Evolutionary conservation across 805 yeast genomes (phyloP), one percentile per base, ranked within the genome.

Genomic region (Zygoascus bituminiphila): DNA sequence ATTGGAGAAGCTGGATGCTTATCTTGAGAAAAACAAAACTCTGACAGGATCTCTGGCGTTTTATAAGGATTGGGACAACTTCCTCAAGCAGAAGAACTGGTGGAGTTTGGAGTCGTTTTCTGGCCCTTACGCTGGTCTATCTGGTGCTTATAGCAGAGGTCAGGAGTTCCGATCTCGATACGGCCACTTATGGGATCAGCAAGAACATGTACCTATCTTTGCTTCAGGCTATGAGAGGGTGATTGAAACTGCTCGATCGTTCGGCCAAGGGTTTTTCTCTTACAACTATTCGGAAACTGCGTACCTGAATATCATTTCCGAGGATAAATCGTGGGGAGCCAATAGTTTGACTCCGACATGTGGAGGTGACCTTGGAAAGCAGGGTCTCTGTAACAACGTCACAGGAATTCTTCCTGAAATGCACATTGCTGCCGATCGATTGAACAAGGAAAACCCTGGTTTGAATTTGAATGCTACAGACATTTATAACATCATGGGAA

Each of bases 191-290:
- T 74, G 68, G 60, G 62, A 68, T 36, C 60, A 57, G 1, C 58
- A 61, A 24, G 38, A 64, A 2, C 49, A 57, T 5, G 60, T 79
- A 25, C 79, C 77, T 5, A 67, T 82, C 31, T 82, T 79, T 59
- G 61, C 79, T 5, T 73, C 81, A 12, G 76, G 76, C 44, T 73
- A 76, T 40, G 72, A 74, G 51, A 70, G 88, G 51, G 77, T 77
- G 25, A 71, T 73, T 50, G 77, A 74, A 51, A 75, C 83, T 35
- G 76, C 84, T 5, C 61, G 68, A 23, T 66, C 69, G 57, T 81
- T 81, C 58, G 77, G 81, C 7, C 66, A 74, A 54, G 88, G 86
- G 0, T 81, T 82, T 62, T 67, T 77, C 55, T 74, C 75, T 9
- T 68, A 67, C 45, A 62, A 68, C 49, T 71, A 67, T 57, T 62